Base-by-base conservation (phyloP, 345 rosid species). In the Eucalyptus marginata region DNA sequence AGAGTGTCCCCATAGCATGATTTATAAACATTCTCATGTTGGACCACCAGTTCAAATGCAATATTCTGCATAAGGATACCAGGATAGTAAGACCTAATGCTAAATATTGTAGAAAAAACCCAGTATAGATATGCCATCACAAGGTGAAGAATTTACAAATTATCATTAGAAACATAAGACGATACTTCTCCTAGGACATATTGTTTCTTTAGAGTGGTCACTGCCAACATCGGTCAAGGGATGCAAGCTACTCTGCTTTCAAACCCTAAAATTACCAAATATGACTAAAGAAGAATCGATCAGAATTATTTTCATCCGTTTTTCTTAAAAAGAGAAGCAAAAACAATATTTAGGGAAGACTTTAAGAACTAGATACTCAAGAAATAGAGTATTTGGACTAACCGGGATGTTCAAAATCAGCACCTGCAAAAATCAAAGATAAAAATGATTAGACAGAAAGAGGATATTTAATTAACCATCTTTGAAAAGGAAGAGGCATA, bases 371-470 rank as follows among this genome's bases (percentile, higher is more conserved):
- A 86, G 56, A 83, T n/a, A 40, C 27, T 25, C 18, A 44, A 66
- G 64, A 44, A 31, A 46, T 18, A 64, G 89, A 62, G 89, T 88
- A 85, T 90, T 33, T 83, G 86, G 79, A 95, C 99, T 95, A 94
- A 97, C 99, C 13, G 95, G 95, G 88, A 95, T 91, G 89, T 95
- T 95, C 64, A 96, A 90, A 88, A 96, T 92, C 89, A 96, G 95
- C 88, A 96, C 93, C 99, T 97, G 96, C 97, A 95, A 90, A 91
- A 92, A n/a, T 81, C 92, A 50, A 13, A 86, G 14, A 90, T 49
- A 89, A 90, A 66, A 49, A 86, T 88, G 9, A 40, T 40, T 76
- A 76, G 84, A 36, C 84, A 40, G 84, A 20, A 36, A 76, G 47
- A 76, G 27, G 84, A 76, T 76, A 76, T 76, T 36, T 40, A 40